A percentile compares a stretch with the other conserved stretches of the same genome.
Conservation (phyloP, 2,329 filamentous ascomycete genomes). For the Monosporascus sp. region DNA sequence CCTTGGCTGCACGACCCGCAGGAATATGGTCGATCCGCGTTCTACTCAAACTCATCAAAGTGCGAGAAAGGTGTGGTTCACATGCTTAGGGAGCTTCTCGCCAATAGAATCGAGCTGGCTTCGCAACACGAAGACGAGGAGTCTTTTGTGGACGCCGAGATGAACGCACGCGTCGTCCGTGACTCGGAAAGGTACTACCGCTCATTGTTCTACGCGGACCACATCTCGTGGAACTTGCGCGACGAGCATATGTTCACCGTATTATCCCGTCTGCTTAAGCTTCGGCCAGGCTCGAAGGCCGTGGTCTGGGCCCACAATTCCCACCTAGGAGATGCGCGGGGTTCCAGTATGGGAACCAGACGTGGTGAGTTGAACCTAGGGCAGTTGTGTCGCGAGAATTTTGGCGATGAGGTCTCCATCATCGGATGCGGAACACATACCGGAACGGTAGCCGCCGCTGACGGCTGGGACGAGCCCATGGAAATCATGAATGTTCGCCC, state of each 20-base stretch:
- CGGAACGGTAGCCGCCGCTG: constrained; percentile 47
- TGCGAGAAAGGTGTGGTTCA: constrained; percentile 40
- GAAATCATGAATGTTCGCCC: constrained; percentile 42
- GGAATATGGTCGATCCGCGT: constrained; percentile 40
- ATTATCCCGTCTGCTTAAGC: constrained; percentile 36
- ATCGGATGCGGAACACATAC: constrained; percentile 43
- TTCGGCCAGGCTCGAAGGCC: constrained; percentile 35
- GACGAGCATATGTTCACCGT: constrained; percentile 49
- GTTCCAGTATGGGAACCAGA: constrained; percentile 41
- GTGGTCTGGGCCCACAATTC: constrained; percentile 51
- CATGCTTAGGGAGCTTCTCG: constrained; percentile 40
- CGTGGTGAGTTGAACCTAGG: constrained; percentile 46
- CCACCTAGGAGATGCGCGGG: constrained; percentile 49
- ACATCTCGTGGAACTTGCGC: constrained; percentile 45
- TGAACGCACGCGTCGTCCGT: constrained; percentile 43
- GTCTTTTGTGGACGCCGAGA: constrained; percentile 42
- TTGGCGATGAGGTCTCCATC: constrained; percentile 5
- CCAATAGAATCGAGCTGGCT: constrained; percentile 36
- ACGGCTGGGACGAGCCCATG: constrained; percentile 47
- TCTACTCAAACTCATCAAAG: constrained; percentile 31
- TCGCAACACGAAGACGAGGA: constrained; percentile 32
- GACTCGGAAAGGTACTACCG: constrained; percentile 48
- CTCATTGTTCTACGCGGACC: constrained; percentile 45
- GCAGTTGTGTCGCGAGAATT: constrained; percentile 36
- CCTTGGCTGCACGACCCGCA: constrained; percentile 45